Percentiles rank a stretch among this genome's conserved stretches.
These are phyloP conservation scores for Irpex lacteus DNA, from an alignment of 1,284 basidiomycete genomes.

Conservation along the genomic window DNA sequence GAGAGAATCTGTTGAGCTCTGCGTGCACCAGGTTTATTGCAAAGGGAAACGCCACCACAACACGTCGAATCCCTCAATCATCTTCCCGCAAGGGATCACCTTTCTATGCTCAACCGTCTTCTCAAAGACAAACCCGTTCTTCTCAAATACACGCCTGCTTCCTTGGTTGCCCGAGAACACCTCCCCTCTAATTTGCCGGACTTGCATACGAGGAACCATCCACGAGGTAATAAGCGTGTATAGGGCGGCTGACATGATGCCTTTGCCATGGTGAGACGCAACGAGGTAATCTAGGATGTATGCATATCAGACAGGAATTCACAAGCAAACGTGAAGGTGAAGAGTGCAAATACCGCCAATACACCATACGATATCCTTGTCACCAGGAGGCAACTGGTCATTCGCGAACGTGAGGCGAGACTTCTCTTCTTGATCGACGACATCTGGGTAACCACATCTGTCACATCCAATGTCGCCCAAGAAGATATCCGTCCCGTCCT, in stretches of 20 bases:
- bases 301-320: neutral
- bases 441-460: conserved; percentile 33
- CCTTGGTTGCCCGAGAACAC: conserved; percentile 51
- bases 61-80: conserved; percentile 23
- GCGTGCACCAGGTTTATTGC: neutral
- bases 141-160: conserved; percentile 60
- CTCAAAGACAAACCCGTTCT: conserved; percentile 54
- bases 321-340: neutral
- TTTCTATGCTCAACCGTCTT: conserved; percentile 37
- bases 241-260: conserved; percentile 66
- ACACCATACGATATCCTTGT: conserved; percentile 51
- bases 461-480: conserved; percentile 42
- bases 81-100: conserved; percentile 23
- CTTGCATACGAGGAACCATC: conserved; percentile 58
- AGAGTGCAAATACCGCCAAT: conserved; percentile 41
- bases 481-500: conserved; percentile 45
- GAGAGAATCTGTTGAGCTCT: neutral
- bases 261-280: conserved; percentile 55
- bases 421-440: conserved; percentile 31
- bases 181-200: conserved; percentile 41
- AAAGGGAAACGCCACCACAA: conserved; percentile 22
- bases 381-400: conserved; percentile 32
- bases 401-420: conserved; percentile 36
- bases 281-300: conserved; percentile 46
- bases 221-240: conserved; percentile 48